These are phyloP conservation scores for Aschersonia sp. DNA, from an alignment of 2,329 filamentous ascomycete genomes.

Conservation along the genomic window DNA sequence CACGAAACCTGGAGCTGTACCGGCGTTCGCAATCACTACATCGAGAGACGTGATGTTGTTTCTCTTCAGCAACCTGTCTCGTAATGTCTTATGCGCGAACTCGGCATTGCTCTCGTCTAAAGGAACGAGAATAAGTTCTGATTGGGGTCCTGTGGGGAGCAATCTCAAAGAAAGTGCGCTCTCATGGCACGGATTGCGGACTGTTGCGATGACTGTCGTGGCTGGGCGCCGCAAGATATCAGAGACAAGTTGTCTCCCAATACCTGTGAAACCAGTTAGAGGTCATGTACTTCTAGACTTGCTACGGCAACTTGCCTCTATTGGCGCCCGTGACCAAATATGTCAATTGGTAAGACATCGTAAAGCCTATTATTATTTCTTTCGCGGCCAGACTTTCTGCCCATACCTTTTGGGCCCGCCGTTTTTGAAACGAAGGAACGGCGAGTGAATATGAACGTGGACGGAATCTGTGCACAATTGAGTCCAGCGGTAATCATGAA, in stretches of 20 bases:
- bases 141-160: constrained; percentile 20
- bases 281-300: neutral
- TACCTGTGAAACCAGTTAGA: constrained; percentile 2
- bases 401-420: too few species aligned
- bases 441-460: too few species aligned
- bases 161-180: constrained; percentile 3
- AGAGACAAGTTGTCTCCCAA: constrained; percentile 5
- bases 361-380: too few species aligned
- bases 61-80: neutral
- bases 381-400: too few species aligned
- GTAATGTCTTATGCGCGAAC: constrained; percentile 15
- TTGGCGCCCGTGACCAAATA: neutral
- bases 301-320: neutral
- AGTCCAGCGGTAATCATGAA: too few species aligned
- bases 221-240: constrained; percentile 5
- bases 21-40: constrained; percentile 37
- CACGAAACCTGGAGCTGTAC: neutral
- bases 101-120: constrained; percentile 16
- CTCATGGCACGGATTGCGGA: constrained; percentile 16
- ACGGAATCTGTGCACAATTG: too few species aligned
- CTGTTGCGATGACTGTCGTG: constrained; percentile 23
- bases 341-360: neutral
- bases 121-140: constrained; percentile 21
- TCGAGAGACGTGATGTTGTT: constrained; percentile 26
- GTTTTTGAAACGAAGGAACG: too few species aligned